These are phyloP conservation scores for Backusella morwellensis DNA, from an alignment of 192 early-diverging fungal species.

Conservation along the genomic window DNA sequence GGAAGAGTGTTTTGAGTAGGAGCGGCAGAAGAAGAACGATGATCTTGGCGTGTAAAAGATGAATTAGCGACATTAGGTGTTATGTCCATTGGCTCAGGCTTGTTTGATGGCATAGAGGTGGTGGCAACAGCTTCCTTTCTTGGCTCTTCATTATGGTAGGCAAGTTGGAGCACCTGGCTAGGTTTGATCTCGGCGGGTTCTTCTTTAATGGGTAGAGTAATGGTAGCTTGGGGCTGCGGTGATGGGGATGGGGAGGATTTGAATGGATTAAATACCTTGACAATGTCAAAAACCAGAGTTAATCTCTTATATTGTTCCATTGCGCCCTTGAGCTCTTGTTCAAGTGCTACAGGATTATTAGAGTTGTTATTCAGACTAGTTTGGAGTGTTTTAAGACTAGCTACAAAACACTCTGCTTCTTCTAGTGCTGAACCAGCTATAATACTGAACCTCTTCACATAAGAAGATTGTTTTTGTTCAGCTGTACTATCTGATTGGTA, in stretches of 20 bases:
- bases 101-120: neutral
- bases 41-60: neutral
- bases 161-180: neutral
- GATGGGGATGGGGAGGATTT: neutral
- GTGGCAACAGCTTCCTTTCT: neutral
- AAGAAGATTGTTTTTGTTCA: neutral
- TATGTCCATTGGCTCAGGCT: neutral
- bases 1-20: neutral
- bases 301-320: neutral
- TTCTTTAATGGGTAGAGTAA: neutral
- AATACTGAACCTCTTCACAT: neutral
- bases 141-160: neutral
- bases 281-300: neutral
- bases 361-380: neutral
- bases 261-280: neutral
- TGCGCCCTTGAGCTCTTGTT: neutral
- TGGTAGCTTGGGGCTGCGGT: neutral
- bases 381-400: neutral
- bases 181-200: neutral
- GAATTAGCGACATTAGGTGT: neutral
- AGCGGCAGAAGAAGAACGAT: too few species aligned
- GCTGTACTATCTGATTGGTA: neutral
- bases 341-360: neutral
- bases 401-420: neutral
- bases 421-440: neutral